Base-by-base conservation (phyloP, 371 early-diverging fungal genomes). In the Mucor lusitanicus region DNA sequence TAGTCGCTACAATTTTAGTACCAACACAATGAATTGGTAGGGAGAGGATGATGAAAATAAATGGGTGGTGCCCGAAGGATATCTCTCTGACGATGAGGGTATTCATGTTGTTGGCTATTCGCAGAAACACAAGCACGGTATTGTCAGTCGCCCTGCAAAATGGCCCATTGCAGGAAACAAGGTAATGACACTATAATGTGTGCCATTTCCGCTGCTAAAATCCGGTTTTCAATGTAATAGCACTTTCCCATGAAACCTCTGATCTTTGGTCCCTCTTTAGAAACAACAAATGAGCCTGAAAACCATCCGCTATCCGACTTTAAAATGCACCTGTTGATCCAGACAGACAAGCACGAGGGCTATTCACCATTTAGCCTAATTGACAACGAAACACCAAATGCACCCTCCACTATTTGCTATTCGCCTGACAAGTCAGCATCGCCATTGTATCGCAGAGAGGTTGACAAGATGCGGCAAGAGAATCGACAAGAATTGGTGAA, bases 41-140 rank as follows among this genome's bases (percentile, higher is more conserved):
- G 58, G 32, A 15, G 44, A 58, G 1, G 62, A 62, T 2, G 50
- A 50, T 15, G 62, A 62, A 35, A 44, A 12, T 21, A 63, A 40
- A 63, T 54, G 55, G 63, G 54, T 54, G 3, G 91, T 91, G 4
- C 92, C 91, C 6, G 85, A 88, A 73, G 92, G 92, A 0, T 92
- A 92, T 73, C 77, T 94, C 6, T 91, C 92, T 0, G 93, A 92
- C 13, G 90, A 90, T 59, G 92, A 92, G 71, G 87, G 87, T 3
- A 70, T 85, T 17, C 50, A 39, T 65, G 48, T 37, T 13, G 12
- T 5, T 8, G 46, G 44, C 19, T 40, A 5, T 17, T 37, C 21
- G 8, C 30, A 11, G 3, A 32, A 35, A 5, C n/a, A 28, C 19
- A 35, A n/a, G 30, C 61, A 23, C 3, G 30, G 39, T 35, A 35